phyloP scores from a whole-genome alignment of 192 early-diverging fungal genomes.

The Coemansia sp. region DNA sequence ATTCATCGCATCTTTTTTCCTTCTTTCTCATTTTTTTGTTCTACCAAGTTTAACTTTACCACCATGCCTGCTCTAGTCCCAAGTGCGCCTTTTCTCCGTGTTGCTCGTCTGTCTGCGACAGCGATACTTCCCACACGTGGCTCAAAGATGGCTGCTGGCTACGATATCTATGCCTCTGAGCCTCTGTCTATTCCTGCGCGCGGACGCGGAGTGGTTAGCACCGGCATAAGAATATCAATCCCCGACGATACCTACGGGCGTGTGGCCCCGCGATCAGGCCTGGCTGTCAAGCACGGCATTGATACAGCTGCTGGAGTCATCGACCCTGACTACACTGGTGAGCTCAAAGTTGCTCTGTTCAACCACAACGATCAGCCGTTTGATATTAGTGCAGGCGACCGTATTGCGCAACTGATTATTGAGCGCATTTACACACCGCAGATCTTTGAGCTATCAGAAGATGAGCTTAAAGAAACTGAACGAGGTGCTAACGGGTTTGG shows the following conservation, averaged over 20 bases:
- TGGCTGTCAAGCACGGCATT: conserved; percentile 88
- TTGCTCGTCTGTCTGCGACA: conserved; percentile 36
- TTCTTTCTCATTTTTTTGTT: background rate
- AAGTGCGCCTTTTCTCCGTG: conserved; percentile 29
- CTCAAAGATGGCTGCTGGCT: conserved; percentile 83
- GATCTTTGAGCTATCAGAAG: conserved; percentile 64
- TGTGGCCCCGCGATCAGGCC: conserved; percentile 89
- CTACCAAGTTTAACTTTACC: background rate
- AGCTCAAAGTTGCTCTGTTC: conserved; percentile 82
- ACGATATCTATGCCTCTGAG: conserved; percentile 84
- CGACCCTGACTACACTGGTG: conserved; percentile 89
- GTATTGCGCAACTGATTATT: conserved; percentile 94
- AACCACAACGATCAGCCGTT: conserved; percentile 77
- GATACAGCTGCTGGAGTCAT: conserved; percentile 91
- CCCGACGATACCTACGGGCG: conserved; percentile 91
- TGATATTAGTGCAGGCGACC: conserved; percentile 82
- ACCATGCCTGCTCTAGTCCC: background rate
- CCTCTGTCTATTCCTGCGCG: conserved; percentile 69
- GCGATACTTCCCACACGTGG: conserved; percentile 80
- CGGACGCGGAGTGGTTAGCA: conserved; percentile 74
- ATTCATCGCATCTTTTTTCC: background rate
- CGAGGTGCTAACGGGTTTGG: conserved; percentile 72
- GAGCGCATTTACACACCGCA: conserved; percentile 81
- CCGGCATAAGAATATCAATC: conserved; percentile 82
- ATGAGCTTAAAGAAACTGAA: conserved; percentile 57